Evolutionary conservation across 441 rosid species (phyloP).

Genomic region (Rhodomyrtus psidioides): DNA sequence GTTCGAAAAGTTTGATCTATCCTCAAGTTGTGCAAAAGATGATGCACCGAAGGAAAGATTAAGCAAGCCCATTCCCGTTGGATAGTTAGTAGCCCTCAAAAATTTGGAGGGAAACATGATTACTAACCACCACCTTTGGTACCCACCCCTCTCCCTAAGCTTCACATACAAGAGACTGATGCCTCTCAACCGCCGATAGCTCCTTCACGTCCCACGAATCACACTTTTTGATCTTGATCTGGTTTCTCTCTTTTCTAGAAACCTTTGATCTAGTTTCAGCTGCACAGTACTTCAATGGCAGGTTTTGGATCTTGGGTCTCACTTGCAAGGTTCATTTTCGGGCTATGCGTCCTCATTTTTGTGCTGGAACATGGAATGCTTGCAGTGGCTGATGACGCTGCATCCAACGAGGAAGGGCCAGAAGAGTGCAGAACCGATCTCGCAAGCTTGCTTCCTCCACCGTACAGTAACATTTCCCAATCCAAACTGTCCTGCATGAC

Average conservation of each 20-base stretch:
- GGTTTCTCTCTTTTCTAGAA: neutral
- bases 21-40: neutral
- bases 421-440: constrained; percentile 52
- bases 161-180: constrained; percentile 38
- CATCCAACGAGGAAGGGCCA: constrained; percentile 1
- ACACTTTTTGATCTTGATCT: constrained; percentile 10
- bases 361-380: constrained; percentile 9
- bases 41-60: neutral
- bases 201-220: constrained; percentile 13
- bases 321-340: neutral
- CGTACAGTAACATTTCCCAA: constrained; percentile 60
- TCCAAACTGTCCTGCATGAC: constrained; percentile 59
- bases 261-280: neutral
- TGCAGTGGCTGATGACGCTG: constrained; percentile 1
- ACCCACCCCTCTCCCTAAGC: constrained; percentile 18
- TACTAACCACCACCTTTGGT: constrained; percentile 32
- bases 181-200: constrained; percentile 31
- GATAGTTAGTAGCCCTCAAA: neutral
- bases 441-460: constrained; percentile 64
- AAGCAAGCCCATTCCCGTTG: neutral
- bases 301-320: constrained; percentile 14
- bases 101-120: constrained; percentile 31
- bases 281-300: constrained; percentile 23
- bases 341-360: constrained; percentile 24
- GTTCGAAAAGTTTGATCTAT: neutral